Conservation (phyloP, 768 basidiomycete species). For the Candolleomyces aberdarensis region DNA sequence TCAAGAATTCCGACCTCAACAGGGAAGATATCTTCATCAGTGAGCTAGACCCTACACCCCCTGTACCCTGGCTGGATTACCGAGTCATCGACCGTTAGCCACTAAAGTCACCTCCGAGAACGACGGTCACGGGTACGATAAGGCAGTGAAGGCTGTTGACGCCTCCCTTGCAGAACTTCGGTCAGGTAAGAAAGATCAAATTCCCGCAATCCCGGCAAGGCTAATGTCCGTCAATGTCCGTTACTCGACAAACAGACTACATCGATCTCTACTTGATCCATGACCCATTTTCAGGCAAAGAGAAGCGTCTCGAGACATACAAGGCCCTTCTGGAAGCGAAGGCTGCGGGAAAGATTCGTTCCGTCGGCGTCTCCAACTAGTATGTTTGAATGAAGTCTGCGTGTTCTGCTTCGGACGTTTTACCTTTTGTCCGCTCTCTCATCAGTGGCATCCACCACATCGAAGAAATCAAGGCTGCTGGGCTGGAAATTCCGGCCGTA, state of each 20-base stretch:
- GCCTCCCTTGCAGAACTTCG: conserved; percentile 9
- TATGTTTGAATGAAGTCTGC: conserved; percentile 25
- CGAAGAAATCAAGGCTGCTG: conserved; percentile 61
- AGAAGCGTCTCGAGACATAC: conserved; percentile 65
- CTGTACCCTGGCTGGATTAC: background rate
- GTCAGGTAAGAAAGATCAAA: conserved; percentile 4
- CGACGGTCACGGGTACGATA: conserved; percentile 29
- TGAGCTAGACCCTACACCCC: conserved; percentile 27
- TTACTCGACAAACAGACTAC: conserved; percentile 22
- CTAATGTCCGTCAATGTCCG: background rate
- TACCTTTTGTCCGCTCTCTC: background rate
- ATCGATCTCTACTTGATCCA: conserved; percentile 76
- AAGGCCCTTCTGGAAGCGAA: conserved; percentile 62
- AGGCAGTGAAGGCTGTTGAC: conserved; percentile 9
- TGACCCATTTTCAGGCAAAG: conserved; percentile 58
- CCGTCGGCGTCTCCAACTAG: conserved; percentile 81
- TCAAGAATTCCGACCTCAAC: conserved; percentile 51
- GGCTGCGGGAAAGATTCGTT: conserved; percentile 58
- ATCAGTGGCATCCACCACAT: conserved; percentile 61
- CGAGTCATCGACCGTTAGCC: conserved; percentile 34
- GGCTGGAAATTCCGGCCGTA: conserved; percentile 59
- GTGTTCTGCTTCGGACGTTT: no score
- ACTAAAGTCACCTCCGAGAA: conserved; percentile 58
- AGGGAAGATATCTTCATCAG: conserved; percentile 72
- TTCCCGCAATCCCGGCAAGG: background rate